A percentile compares a stretch with the other conserved stretches of the same genome.
Evolutionary conservation across 2,329 filamentous ascomycete genomes (phyloP).

Genomic region (Colletotrichum caudatum): DNA sequence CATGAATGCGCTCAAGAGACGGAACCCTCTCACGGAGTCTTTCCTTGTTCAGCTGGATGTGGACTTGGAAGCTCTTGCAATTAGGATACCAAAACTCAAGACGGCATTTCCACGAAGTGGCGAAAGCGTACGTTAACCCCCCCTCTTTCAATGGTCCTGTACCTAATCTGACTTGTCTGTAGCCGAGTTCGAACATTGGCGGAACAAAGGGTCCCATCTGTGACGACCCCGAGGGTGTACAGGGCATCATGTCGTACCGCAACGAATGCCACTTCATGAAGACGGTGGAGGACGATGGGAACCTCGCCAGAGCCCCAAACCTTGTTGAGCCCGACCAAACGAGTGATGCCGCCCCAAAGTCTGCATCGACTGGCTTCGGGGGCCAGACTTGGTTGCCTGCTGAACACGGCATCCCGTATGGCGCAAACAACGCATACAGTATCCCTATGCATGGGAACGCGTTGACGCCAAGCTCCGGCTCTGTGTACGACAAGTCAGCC

Average conservation of each 20-base stretch:
- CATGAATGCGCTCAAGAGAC: slow-evolving; percentile 88
- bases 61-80: slow-evolving; percentile 81
- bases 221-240: slow-evolving; percentile 48
- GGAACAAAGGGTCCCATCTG: slow-evolving; percentile 47
- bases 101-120: slow-evolving; percentile 65
- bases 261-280: slow-evolving; percentile 61
- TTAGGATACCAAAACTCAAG: slow-evolving; percentile 69
- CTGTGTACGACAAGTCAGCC: slow-evolving; percentile 50
- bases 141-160: neutral
- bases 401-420: slow-evolving; percentile 53
- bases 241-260: slow-evolving; percentile 58
- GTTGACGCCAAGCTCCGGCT: slow-evolving; percentile 40
- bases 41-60: slow-evolving; percentile 95
- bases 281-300: slow-evolving; percentile 54
- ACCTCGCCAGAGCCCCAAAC: slow-evolving; percentile 54
- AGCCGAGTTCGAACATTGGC: slow-evolving; percentile 48
- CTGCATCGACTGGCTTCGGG: slow-evolving; percentile 47
- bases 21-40: slow-evolving; percentile 92
- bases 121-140: slow-evolving; percentile 60
- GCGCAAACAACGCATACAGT: slow-evolving; percentile 31
- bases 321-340: slow-evolving; percentile 55
- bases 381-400: slow-evolving; percentile 54
- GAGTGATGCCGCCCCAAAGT: slow-evolving; percentile 42
- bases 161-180: slow-evolving; percentile 22
- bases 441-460: slow-evolving; percentile 37